Conservation (phyloP, 2,329 filamentous ascomycete species). For the Ampelomyces quisqualis region DNA sequence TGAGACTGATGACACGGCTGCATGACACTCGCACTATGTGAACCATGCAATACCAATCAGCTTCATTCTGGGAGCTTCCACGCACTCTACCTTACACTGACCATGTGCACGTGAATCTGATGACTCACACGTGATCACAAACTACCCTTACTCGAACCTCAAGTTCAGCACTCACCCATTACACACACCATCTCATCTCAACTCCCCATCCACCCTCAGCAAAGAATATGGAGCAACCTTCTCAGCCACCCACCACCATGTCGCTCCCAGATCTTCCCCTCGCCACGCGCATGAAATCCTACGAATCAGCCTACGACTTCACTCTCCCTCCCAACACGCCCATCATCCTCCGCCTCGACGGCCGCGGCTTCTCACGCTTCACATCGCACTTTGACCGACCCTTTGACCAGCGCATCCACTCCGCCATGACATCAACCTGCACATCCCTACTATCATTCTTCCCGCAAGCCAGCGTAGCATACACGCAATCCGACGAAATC, state of each 20-base stretch:
- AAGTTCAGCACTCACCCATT: no score
- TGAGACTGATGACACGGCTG: no score
- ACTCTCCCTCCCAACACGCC: conserved; percentile 21
- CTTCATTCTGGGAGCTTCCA: no score
- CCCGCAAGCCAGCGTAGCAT: conserved; percentile 30
- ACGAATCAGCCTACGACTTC: conserved; percentile 31
- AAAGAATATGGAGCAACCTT: background rate
- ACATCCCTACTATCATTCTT: conserved; percentile 32
- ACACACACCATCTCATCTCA: no score
- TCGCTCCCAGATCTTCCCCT: conserved; percentile 11
- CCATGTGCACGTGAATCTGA: no score
- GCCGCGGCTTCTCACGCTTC: conserved; percentile 35
- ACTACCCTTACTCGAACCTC: no score
- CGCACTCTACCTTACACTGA: no score
- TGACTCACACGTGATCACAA: no score
- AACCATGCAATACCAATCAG: no score
- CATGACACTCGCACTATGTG: no score
- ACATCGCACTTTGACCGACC: conserved; percentile 30
- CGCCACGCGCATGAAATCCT: conserved; percentile 36
- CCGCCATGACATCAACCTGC: conserved; percentile 31
- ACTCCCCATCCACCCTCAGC: no score
- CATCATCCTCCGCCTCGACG: conserved; percentile 33
- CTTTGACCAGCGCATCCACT: conserved; percentile 37
- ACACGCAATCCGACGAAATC: conserved; percentile 40
- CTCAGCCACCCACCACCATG: background rate